Evolutionary conservation across 2,329 filamentous ascomycete genomes (phyloP).

Genomic region (Pestalotiopsis sp.): DNA sequence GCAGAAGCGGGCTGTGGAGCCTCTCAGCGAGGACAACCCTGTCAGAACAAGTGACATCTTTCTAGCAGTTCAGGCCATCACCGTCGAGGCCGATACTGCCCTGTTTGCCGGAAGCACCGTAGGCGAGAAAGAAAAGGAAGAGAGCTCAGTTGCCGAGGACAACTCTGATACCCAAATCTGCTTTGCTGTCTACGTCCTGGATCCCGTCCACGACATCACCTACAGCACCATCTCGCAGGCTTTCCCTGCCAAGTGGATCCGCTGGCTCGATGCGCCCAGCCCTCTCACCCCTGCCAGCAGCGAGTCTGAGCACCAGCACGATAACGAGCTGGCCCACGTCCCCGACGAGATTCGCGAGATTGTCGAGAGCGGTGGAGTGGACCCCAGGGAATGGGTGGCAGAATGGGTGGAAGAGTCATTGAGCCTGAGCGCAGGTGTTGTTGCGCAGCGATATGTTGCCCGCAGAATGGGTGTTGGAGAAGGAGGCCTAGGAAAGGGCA

Average conservation of each 20-base stretch:
- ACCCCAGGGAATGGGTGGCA: slow-evolving; percentile 94
- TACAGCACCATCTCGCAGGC: slow-evolving; percentile 82
- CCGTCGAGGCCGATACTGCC: slow-evolving; percentile 60
- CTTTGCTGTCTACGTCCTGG: slow-evolving; percentile 79
- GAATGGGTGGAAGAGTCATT: slow-evolving; percentile 95
- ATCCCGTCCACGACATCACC: slow-evolving; percentile 88
- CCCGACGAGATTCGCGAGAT: slow-evolving; percentile 89
- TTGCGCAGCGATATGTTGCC: slow-evolving; percentile 94
- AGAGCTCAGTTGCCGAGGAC: slow-evolving; percentile 51
- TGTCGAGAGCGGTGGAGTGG: slow-evolving; percentile 72
- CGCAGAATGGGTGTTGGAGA: slow-evolving; percentile 94
- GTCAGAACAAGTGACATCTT: slow-evolving; percentile 94
- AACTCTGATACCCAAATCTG: slow-evolving; percentile 60
- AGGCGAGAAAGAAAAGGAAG: slow-evolving; percentile 55
- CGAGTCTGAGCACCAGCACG: slow-evolving; percentile 41
- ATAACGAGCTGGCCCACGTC: slow-evolving; percentile 42
- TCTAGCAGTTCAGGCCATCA: slow-evolving; percentile 88
- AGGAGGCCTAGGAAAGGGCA: slow-evolving; percentile 63
- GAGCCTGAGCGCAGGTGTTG: slow-evolving; percentile 74
- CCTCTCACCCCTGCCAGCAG: slow-evolving; percentile 54
- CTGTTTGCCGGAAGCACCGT: slow-evolving; percentile 65
- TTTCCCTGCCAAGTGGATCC: slow-evolving; percentile 81
- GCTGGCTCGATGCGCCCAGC: slow-evolving; percentile 83
- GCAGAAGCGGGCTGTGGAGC: slow-evolving; percentile 75
- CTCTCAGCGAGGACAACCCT: slow-evolving; percentile 80